Percentiles rank a stretch among this genome's conserved stretches.
Evolutionary conservation across 768 basidiomycete genomes (phyloP).

Genomic region (Lactarius tabidus): DNA sequence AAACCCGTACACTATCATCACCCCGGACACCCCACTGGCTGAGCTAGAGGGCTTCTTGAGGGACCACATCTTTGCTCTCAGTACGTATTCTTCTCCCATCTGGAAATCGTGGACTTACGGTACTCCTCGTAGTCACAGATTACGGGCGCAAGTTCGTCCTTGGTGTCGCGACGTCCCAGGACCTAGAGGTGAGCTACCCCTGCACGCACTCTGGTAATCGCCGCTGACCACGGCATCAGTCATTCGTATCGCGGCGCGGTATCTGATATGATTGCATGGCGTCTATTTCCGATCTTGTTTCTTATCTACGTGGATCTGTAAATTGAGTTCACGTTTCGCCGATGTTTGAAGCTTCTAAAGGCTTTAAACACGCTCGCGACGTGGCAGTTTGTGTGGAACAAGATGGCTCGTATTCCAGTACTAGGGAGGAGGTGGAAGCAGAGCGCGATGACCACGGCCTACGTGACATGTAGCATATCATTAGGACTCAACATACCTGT

Average conservation of each 20-base stretch:
- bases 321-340: conserved; percentile 6
- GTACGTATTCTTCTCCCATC: conserved; percentile 36
- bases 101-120: conserved; percentile 1
- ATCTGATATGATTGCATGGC: conserved; percentile 8
- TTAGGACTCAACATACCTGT: conserved; percentile 64
- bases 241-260: conserved; percentile 37
- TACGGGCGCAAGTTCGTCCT: conserved; percentile 75
- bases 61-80: conserved; percentile 70
- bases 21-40: conserved; percentile 70
- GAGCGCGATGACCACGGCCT: conserved; percentile 24
- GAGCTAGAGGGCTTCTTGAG: conserved; percentile 80
- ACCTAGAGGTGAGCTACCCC: conserved; percentile 47
- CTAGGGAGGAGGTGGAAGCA: conserved; percentile 28
- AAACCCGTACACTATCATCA: conserved; percentile 74
- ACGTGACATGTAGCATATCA: conserved; percentile 47
- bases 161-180: conserved; percentile 72
- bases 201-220: neutral
- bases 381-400: conserved; percentile 11
- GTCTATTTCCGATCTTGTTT: neutral
- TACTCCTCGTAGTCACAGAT: conserved; percentile 65
- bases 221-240: conserved; percentile 28
- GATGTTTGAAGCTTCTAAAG: neutral
- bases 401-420: conserved; percentile 24
- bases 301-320: neutral
- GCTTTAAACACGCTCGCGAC: conserved; percentile 14